Conservation (phyloP, 1,284 basidiomycete genomes). For the Polyporus tsugae region DNA sequence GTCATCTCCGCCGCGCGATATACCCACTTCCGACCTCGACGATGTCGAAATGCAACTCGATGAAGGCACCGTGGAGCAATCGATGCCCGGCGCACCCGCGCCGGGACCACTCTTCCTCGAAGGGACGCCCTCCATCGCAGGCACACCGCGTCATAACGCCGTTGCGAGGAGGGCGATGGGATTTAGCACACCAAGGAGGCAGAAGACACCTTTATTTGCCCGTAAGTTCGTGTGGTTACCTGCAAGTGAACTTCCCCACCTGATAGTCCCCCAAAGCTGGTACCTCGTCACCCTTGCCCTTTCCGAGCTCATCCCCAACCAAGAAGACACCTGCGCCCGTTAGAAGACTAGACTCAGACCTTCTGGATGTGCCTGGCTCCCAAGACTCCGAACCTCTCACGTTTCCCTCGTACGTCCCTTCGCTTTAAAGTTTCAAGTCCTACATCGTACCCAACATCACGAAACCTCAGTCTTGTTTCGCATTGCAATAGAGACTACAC, state of each 20-base stretch:
- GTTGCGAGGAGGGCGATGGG: conserved; percentile 71
- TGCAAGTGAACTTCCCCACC: not conserved
- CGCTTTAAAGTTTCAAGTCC: conserved; percentile 7
- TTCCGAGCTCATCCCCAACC: conserved; percentile 74
- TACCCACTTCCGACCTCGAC: conserved; percentile 65
- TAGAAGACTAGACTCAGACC: conserved; percentile 38
- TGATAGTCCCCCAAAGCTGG: conserved; percentile 46
- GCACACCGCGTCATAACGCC: conserved; percentile 52
- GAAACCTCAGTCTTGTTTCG: too few relatives aligned
- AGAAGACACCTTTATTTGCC: conserved; percentile 62
- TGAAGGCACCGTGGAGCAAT: conserved; percentile 45
- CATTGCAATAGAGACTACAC: too few relatives aligned
- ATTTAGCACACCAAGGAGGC: conserved; percentile 58
- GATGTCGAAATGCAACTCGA: conserved; percentile 66
- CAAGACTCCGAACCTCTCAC: conserved; percentile 68
- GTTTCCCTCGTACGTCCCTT: conserved; percentile 61
- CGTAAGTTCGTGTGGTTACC: conserved; percentile 48
- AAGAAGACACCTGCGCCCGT: conserved; percentile 52
- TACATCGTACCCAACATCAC: not conserved
- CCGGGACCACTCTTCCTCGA: conserved; percentile 64
- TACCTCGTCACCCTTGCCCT: conserved; percentile 77
- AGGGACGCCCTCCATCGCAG: conserved; percentile 64
- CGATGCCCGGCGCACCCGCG: conserved; percentile 55
- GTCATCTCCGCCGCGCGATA: conserved; percentile 76
- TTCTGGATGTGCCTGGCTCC: conserved; percentile 32